Base-by-base conservation (phyloP, 495 filamentous ascomycete species). In the Delitschia confertaspora region DNA sequence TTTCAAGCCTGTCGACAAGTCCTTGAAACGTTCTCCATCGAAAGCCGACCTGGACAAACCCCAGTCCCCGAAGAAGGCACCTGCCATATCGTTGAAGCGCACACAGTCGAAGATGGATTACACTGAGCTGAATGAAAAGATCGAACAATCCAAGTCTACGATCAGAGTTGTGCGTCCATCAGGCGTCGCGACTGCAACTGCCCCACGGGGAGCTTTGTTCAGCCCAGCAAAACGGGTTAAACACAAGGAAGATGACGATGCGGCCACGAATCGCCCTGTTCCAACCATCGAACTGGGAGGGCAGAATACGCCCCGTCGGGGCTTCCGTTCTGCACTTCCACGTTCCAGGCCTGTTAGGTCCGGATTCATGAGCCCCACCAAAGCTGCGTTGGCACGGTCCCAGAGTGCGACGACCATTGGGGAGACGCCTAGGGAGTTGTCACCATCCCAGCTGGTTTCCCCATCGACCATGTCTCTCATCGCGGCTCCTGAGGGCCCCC, bases 291-390 rank as follows among this genome's bases (percentile, higher is more conserved):
- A 30, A 62, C 65, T 51, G 65, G 69, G 44, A 50, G 60, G 44
- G 51, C 65, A 39, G 51, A 60, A 46, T 49, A 45, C 44, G 11
- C 20, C 38, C 7, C 9, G 37, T 10, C 49, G 49, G 19, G 29
- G 25, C 17, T 21, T 38, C 17, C 27, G 24, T 14, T 46, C 32
- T 1, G 40, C 55, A 19, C 47, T 58, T 57, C 69, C 65, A 49
- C 75, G 61, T 60, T n/a, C n/a, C n/a, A n/a, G n/a, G n/a, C n/a
- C n/a, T n/a, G 42, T 53, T 65, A 60, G 49, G 37, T 68, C 62
- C 45, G 74, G 74, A 11, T 61, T 88, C 33, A 74, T 79, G 63
- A 89, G 84, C 1, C 88, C 86, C 0, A 93, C 85, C 23, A 83
- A 82, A 54, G 69, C 85, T n/a, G 87, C 84, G 0, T 56, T 83